These are phyloP conservation scores for Collybiopsis confluens DNA, from an alignment of 768 basidiomycete species.

Conservation along the genomic window DNA sequence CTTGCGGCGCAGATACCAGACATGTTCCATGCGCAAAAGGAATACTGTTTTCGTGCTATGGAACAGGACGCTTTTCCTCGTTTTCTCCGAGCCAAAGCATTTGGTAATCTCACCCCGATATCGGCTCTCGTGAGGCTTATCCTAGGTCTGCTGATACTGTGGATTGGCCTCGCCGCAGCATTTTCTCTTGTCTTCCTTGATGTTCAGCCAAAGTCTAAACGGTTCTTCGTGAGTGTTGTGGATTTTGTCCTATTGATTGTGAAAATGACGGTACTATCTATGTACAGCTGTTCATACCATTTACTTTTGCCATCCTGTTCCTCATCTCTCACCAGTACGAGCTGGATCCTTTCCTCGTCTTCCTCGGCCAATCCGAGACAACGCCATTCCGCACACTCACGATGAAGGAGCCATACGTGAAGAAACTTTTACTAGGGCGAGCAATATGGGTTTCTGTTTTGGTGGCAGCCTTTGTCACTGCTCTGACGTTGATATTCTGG, in stretches of 20 bases:
- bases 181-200: constrained; percentile 95
- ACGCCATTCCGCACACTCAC: constrained; percentile 93
- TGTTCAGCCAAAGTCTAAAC: constrained; percentile 84
- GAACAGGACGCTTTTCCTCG: constrained; percentile 93
- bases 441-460: constrained; percentile 88
- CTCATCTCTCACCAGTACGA: constrained; percentile 96
- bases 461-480: constrained; percentile 71
- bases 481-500: constrained; percentile 90
- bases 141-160: constrained; percentile 78
- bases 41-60: constrained; percentile 94
- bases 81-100: constrained; percentile 96
- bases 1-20: constrained; percentile 91
- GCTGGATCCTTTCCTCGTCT: constrained; percentile 92
- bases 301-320: constrained; percentile 83
- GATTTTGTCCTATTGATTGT: neutral
- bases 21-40: constrained; percentile 96
- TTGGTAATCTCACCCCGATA: constrained; percentile 92
- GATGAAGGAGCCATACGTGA: constrained; percentile 92
- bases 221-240: constrained; percentile 83
- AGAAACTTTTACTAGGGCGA: constrained; percentile 82
- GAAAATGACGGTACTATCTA: constrained; percentile 1
- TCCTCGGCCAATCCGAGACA: constrained; percentile 91
- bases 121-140: constrained; percentile 84
- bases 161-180: constrained; percentile 90
- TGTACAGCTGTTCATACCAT: constrained; percentile 87